Conservation (phyloP, 208 protist species). For the Leishmania aethiopica region DNA sequence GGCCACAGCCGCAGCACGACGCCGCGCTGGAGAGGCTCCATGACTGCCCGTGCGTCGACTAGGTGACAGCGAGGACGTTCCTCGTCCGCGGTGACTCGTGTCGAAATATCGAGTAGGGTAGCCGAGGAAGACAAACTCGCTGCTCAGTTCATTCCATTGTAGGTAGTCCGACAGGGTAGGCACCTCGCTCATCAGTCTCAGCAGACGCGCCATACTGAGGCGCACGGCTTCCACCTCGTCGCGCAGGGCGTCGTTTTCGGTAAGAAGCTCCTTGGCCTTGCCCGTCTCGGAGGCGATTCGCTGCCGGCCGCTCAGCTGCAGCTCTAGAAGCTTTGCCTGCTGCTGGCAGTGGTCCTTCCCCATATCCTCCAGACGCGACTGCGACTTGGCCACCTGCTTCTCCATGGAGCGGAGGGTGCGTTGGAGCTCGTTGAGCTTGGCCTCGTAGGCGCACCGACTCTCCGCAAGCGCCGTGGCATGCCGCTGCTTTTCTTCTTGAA, state of each 20-base stretch:
- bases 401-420: conserved; percentile 25
- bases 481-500: conserved; percentile 22
- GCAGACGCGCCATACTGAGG: conserved; percentile 74
- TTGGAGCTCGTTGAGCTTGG: conserved; percentile 31
- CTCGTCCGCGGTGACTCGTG: conserved; percentile 1
- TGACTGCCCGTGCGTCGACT: conserved; percentile 5
- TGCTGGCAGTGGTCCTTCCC: conserved; percentile 33
- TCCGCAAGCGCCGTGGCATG: conserved; percentile 30
- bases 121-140: conserved; percentile 73
- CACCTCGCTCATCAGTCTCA: conserved; percentile 75
- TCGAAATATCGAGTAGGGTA: conserved; percentile 61
- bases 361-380: conserved; percentile 33
- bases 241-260: conserved; percentile 42
- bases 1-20: not conserved
- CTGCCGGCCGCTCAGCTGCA: conserved; percentile 27
- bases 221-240: conserved; percentile 63
- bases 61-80: conserved; percentile 2
- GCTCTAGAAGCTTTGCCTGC: conserved; percentile 34
- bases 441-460: conserved; percentile 31
- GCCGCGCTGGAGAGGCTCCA: conserved; percentile 20
- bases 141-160: conserved; percentile 51
- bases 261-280: conserved; percentile 20
- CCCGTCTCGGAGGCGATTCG: conserved; percentile 20
- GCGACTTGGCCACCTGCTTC: conserved; percentile 30
- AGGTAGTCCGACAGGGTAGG: conserved; percentile 67